A percentile compares a stretch with the other conserved stretches of the same genome.
These are phyloP conservation scores for Myochromella boudieri DNA, from an alignment of 768 basidiomycete species.

Conservation along the genomic window DNA sequence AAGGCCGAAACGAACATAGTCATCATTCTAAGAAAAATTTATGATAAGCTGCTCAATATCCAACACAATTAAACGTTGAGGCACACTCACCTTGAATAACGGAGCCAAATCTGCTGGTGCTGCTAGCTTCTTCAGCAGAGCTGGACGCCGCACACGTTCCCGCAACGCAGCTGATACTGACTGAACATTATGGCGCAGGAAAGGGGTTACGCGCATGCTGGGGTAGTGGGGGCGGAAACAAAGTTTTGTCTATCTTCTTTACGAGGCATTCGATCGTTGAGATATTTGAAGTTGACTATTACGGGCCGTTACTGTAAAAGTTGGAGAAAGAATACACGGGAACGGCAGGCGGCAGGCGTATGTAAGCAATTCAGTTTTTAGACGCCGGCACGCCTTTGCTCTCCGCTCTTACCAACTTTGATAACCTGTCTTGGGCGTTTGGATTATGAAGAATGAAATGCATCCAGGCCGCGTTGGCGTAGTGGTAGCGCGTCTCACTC, in stretches of 20 bases:
- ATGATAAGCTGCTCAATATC: not conserved
- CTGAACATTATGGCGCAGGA: constrained; percentile 25
- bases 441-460: too few relatives aligned
- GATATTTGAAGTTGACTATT: not conserved
- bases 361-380: constrained; percentile 1
- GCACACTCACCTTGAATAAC: constrained; percentile 37
- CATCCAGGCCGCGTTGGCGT: too few relatives aligned
- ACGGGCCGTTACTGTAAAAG: constrained; percentile 1
- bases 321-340: not conserved
- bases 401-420: too few relatives aligned
- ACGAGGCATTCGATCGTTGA: too few relatives aligned
- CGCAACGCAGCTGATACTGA: constrained; percentile 34
- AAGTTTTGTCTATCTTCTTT: too few relatives aligned
- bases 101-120: constrained; percentile 38
- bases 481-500: too few relatives aligned
- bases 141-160: constrained; percentile 41
- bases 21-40: constrained; percentile 35
- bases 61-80: not conserved
- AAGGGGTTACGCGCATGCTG: constrained; percentile 30
- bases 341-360: constrained; percentile 1
- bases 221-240: constrained; percentile 1
- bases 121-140: constrained; percentile 35
- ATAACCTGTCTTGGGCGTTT: too few relatives aligned
- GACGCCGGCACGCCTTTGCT: too few relatives aligned
- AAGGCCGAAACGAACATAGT: constrained; percentile 36